These are phyloP conservation scores for Blastosporella zonata DNA, from an alignment of 1,284 basidiomycete genomes.

Conservation along the genomic window DNA sequence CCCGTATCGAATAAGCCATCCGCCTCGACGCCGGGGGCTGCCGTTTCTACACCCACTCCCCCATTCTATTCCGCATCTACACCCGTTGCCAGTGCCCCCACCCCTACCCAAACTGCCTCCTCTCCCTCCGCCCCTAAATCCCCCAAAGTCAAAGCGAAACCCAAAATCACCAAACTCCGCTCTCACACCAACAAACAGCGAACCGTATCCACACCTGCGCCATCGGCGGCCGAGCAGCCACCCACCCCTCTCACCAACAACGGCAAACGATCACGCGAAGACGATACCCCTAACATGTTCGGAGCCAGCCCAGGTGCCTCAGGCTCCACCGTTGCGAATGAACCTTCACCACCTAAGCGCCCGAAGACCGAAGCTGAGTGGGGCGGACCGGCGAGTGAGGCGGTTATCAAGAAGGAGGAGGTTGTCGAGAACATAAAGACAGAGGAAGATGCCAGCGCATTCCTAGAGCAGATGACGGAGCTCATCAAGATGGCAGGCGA, in stretches of 20 bases:
- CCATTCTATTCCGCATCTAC: constrained; percentile 37
- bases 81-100: constrained; percentile 49
- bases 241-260: constrained; percentile 28
- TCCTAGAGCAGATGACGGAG: constrained; percentile 63
- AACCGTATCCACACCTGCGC: constrained; percentile 26
- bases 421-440: constrained; percentile 58
- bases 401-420: constrained; percentile 50
- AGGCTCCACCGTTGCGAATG: constrained; percentile 36
- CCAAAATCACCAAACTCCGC: constrained; percentile 36
- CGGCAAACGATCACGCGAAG: constrained; percentile 59
- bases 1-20: constrained; percentile 29
- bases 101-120: constrained; percentile 43
- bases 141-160: constrained; percentile 45
- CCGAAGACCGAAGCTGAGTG: constrained; percentile 68
- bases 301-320: constrained; percentile 26
- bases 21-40: constrained; percentile 19
- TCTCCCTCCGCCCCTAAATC: constrained; percentile 54
- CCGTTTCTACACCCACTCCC: constrained; percentile 37
- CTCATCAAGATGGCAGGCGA: constrained; percentile 51
- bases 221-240: constrained; percentile 28
- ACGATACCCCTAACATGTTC: constrained; percentile 36
- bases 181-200: constrained; percentile 33
- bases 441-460: constrained; percentile 59
- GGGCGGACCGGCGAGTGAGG: constrained; percentile 57
- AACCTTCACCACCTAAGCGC: constrained; percentile 68